phyloP scores from a whole-genome alignment of 495 filamentous ascomycete genomes.

The Patellaria atrata region DNA sequence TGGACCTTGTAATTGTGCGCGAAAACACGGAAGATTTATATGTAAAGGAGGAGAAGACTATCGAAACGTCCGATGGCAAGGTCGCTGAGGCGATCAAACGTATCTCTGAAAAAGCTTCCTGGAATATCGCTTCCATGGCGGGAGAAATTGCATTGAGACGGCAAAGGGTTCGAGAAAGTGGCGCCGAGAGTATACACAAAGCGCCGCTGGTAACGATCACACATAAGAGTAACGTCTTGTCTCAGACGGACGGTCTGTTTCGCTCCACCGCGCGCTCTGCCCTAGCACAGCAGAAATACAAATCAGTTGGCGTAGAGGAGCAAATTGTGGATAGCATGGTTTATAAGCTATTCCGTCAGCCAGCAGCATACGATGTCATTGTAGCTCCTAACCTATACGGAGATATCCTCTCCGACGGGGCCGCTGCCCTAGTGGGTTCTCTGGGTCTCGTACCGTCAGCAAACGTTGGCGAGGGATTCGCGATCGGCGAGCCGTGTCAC shows the following conservation, averaged over 20 bases:
- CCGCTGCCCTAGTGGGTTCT: conserved; percentile 87
- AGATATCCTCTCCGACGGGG: conserved; percentile 90
- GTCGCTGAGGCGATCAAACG: conserved; percentile 96
- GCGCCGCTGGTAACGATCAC: conserved; percentile 83
- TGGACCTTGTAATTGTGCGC: conserved; percentile 95
- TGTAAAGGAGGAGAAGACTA: conserved; percentile 90
- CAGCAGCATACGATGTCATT: conserved; percentile 87
- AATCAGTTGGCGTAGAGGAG: conserved; percentile 64
- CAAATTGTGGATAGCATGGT: conserved; percentile 99
- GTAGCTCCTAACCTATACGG: conserved; percentile 97
- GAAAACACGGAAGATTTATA: conserved; percentile 99
- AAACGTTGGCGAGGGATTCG: conserved; percentile 90
- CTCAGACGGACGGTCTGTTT: conserved; percentile 94
- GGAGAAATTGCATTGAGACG: conserved; percentile 85
- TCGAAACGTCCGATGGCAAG: conserved; percentile 55
- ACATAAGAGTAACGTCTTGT: conserved; percentile 95
- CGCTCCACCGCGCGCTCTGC: conserved; percentile 58
- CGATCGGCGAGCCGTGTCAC: conserved; percentile 97
- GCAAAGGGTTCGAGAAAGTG: conserved; percentile 53
- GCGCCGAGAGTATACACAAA: conserved; percentile 41
- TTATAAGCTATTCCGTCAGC: conserved; percentile 97
- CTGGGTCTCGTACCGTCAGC: conserved; percentile 89
- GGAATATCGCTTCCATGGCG: conserved; percentile 78
- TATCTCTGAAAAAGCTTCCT: conserved; percentile 71
- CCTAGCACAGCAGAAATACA: conserved; percentile 40